phyloP scores from a whole-genome alignment of 2,329 filamentous ascomycete genomes.

The Tolypocladium sp. region DNA sequence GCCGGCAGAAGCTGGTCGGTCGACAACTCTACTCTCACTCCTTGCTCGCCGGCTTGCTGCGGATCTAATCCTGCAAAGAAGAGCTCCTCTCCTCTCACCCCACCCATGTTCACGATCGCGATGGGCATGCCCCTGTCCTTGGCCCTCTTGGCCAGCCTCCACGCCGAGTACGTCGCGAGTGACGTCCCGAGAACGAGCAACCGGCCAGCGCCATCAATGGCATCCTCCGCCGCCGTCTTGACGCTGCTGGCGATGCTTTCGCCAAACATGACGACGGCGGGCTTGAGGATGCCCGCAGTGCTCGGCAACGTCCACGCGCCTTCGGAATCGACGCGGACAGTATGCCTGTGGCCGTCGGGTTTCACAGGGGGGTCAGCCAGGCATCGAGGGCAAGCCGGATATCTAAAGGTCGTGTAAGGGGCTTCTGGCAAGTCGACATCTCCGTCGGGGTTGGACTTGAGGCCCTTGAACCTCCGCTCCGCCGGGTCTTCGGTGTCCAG shows the following conservation, averaged over 20 bases:
- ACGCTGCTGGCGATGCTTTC: conserved; percentile 67
- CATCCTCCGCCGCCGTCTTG: conserved; percentile 68
- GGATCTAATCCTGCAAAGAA: conserved; percentile 54
- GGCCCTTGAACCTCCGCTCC: conserved; percentile 56
- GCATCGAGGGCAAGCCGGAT: conserved; percentile 81
- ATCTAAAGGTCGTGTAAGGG: conserved; percentile 82
- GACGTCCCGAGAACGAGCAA: conserved; percentile 81
- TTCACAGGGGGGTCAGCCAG: conserved; percentile 51
- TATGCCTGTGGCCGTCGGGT: conserved; percentile 42
- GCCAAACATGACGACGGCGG: conserved; percentile 93
- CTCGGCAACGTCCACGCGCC: conserved; percentile 65
- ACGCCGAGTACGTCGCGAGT: conserved; percentile 90
- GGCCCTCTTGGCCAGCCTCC: conserved; percentile 77
- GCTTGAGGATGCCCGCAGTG: conserved; percentile 77
- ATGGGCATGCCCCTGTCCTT: conserved; percentile 77
- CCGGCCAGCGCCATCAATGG: conserved; percentile 66
- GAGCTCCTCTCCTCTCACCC: conserved; percentile 67
- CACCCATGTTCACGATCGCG: conserved; percentile 80
- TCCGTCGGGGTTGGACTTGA: conserved; percentile 86
- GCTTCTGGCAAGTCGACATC: conserved; percentile 85
- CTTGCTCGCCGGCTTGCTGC: conserved; percentile 38
- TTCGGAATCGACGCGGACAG: conserved; percentile 64
- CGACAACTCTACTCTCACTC: conserved; percentile 47
- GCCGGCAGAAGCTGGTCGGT: conserved; percentile 49
- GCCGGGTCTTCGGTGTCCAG: conserved; percentile 68